phyloP scores from a whole-genome alignment of 2,329 filamentous ascomycete species.

The Ophiobolus disseminans region DNA sequence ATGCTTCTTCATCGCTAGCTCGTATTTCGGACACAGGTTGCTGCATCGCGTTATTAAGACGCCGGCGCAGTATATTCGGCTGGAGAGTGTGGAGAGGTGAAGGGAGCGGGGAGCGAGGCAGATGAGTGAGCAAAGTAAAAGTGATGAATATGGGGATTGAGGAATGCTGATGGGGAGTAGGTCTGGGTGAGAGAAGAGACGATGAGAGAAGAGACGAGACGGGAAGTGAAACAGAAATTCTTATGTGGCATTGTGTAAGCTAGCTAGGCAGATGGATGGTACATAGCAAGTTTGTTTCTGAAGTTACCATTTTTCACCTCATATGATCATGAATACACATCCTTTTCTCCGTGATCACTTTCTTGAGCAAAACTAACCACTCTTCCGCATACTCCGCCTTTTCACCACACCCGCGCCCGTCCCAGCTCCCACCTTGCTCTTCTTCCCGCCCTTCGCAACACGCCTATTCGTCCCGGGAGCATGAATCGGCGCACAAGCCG shows the following conservation, averaged over 20 bases:
- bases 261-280: no score
- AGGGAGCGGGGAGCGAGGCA: background rate
- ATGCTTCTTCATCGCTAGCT: constrained; percentile 18
- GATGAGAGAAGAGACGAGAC: background rate
- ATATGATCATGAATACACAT: no score
- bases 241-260: background rate
- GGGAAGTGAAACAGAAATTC: background rate
- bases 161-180: no score
- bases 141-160: no score
- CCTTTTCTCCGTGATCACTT: no score
- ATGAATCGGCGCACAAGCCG: constrained; percentile 1
- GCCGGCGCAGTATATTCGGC: constrained; percentile 17
- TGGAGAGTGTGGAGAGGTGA: background rate
- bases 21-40: constrained; percentile 13
- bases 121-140: no score
- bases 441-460: background rate
- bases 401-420: background rate
- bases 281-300: no score
- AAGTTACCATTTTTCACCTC: no score
- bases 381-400: background rate
- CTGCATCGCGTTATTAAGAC: constrained; percentile 21
- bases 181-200: background rate
- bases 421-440: background rate
- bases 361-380: no score
- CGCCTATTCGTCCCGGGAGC: background rate